Evolutionary conservation across 2,329 filamentous ascomycete genomes (phyloP).

Genomic region (Phoma sp.): DNA sequence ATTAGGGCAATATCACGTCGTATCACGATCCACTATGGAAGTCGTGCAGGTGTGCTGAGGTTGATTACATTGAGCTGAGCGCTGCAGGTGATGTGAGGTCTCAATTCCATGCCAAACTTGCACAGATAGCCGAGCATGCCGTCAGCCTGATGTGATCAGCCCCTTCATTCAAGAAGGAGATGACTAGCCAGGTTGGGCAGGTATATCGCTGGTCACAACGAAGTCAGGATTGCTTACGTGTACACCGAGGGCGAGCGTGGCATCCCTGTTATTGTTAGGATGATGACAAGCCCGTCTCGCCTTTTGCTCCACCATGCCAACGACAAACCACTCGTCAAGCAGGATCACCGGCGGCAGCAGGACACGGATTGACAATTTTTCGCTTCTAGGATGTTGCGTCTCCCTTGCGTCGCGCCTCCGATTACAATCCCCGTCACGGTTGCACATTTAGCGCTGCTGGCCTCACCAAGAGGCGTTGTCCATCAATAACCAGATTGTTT

Average conservation of each 20-base stretch:
- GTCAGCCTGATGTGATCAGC: slow-evolving; percentile 20
- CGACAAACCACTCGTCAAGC: slow-evolving; percentile 22
- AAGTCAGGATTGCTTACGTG: slow-evolving; percentile 18
- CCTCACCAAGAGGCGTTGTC: slow-evolving; percentile 26
- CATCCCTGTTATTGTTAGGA: slow-evolving; percentile 17
- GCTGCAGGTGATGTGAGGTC: slow-evolving; percentile 15
- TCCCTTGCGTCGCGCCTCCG: slow-evolving; percentile 36
- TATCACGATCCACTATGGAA: slow-evolving; percentile 13
- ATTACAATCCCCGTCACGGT: slow-evolving; percentile 37
- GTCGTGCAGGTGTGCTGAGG: slow-evolving; percentile 15
- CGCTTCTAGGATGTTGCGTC: slow-evolving; percentile 31
- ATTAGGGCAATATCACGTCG: slow-evolving; percentile 17
- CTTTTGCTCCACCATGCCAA: slow-evolving; percentile 22
- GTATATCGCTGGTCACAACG: slow-evolving; percentile 10
- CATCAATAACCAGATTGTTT: slow-evolving; percentile 19
- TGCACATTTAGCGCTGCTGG: slow-evolving; percentile 42
- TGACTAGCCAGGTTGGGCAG: slow-evolving; percentile 7
- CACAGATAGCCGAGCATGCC: slow-evolving; percentile 19
- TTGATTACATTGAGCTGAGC: slow-evolving; percentile 10
- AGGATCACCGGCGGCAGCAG: slow-evolving; percentile 34
- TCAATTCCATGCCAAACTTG: slow-evolving; percentile 14
- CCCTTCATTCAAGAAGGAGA: slow-evolving; percentile 10
- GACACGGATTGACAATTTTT: slow-evolving; percentile 29
- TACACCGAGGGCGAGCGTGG: slow-evolving; percentile 6
- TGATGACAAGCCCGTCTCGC: slow-evolving; percentile 20